Percentiles rank a stretch among this genome's conserved stretches.
These are phyloP conservation scores for Mortierella sp. DNA, from an alignment of 371 early-diverging fungal genomes.

Conservation along the genomic window DNA sequence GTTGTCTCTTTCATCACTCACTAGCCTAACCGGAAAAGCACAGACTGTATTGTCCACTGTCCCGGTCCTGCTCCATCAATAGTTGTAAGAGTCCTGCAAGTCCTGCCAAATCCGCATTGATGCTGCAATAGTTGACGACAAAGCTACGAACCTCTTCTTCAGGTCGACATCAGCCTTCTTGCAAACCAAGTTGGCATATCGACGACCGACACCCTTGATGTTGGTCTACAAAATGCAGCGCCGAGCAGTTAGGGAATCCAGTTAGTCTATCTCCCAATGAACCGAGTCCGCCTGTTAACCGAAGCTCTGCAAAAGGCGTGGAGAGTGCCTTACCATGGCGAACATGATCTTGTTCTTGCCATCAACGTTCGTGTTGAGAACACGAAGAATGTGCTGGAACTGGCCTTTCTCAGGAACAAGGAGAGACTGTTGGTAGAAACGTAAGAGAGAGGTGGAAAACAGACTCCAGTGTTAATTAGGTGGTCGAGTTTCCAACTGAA, in stretches of 20 bases:
- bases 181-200: slow-evolving; percentile 97
- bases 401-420: slow-evolving; percentile 89
- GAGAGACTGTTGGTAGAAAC: slow-evolving; percentile 73
- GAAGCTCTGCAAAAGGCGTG: neutral
- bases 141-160: slow-evolving; percentile 80
- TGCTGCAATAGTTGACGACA: neutral
- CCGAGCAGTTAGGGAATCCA: too few relatives aligned
- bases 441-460: slow-evolving; percentile 3
- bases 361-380: slow-evolving; percentile 99
- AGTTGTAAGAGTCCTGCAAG: neutral
- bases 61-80: too few relatives aligned
- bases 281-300: too few relatives aligned
- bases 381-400: slow-evolving; percentile 99
- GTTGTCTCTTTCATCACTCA: too few relatives aligned
- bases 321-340: slow-evolving; percentile 72
- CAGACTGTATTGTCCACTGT: too few relatives aligned
- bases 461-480: slow-evolving; percentile 41
- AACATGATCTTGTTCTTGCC: slow-evolving; percentile 96
- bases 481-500: slow-evolving; percentile 7
- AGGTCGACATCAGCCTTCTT: slow-evolving; percentile 98
- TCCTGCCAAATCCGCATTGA: neutral
- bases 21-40: too few relatives aligned
- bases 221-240: slow-evolving; percentile 63
- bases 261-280: neutral
- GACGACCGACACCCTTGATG: slow-evolving; percentile 99